Evolutionary conservation across 2,329 filamentous ascomycete species (phyloP).

Genomic region (Pseudopithomyces chartarum): DNA sequence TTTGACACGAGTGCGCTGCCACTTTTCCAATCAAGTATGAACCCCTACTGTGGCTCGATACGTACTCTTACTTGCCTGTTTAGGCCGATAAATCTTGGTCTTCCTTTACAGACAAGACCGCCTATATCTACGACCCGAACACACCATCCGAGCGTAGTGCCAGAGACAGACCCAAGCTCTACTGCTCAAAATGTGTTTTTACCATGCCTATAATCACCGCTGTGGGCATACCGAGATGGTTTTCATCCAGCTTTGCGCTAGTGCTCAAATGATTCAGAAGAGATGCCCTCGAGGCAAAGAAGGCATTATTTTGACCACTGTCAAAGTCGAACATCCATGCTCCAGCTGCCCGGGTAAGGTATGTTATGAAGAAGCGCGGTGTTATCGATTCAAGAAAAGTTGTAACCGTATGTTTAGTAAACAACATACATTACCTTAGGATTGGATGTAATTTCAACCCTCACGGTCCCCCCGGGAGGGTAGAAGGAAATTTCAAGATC

Average conservation of each 20-base stretch:
- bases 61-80: not conserved
- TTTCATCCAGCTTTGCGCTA: constrained; percentile 34
- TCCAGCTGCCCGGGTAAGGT: constrained; percentile 30
- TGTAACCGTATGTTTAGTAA: not conserved
- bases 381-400: no score
- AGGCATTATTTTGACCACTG: constrained; percentile 34
- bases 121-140: not conserved
- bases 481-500: no score
- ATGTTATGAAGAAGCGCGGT: not conserved
- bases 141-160: not conserved
- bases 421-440: not conserved
- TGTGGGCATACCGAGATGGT: constrained; percentile 52
- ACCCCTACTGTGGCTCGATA: not conserved
- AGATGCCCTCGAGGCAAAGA: constrained; percentile 37
- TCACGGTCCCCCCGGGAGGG: no score
- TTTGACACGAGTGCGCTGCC: not conserved
- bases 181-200: constrained; percentile 50
- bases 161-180: not conserved
- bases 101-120: not conserved
- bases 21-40: not conserved
- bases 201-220: constrained; percentile 53
- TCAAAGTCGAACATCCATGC: constrained; percentile 38
- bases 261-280: constrained; percentile 38
- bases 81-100: not conserved
- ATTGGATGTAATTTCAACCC: no score